Percentiles rank a stretch among this genome's conserved stretches.
These are phyloP conservation scores for Centrapalus pauciflorus DNA, from an alignment of 129 eudicot genomes.

Conservation along the genomic window DNA sequence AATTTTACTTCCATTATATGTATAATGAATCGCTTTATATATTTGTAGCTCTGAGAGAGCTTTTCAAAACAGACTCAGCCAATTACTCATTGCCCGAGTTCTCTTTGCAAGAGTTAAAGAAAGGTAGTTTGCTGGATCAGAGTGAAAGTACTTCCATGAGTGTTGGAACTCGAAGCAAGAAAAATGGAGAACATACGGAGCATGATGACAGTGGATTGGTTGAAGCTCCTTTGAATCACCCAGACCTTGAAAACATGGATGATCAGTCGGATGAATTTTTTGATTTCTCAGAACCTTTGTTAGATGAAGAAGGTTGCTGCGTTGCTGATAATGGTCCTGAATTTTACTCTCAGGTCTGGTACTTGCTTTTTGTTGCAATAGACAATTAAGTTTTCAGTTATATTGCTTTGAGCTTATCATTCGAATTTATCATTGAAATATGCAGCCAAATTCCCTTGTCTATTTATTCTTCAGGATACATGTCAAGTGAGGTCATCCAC, in stretches of 20 bases:
- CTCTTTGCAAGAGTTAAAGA: constrained; percentile 39
- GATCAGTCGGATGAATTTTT: constrained; percentile 56
- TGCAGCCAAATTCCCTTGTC: background rate
- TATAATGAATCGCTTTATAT: constrained; percentile 8
- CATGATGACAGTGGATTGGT: constrained; percentile 15
- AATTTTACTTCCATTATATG: background rate
- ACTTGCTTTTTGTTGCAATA: background rate
- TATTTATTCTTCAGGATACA: constrained; percentile 27
- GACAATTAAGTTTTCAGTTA: background rate
- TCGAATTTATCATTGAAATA: background rate
- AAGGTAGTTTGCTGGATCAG: constrained; percentile 16
- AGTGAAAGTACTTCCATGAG: constrained; percentile 8
- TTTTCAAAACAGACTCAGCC: constrained; percentile 45
- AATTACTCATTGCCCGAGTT: constrained; percentile 31
- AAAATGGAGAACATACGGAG: constrained; percentile 14
- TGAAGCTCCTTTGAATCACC: constrained; percentile 33
- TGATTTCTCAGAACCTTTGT: constrained; percentile 54
- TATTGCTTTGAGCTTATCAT: background rate
- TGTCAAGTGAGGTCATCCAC: constrained; percentile 24
- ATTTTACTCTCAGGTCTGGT: constrained; percentile 33
- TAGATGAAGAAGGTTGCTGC: constrained; percentile 43
- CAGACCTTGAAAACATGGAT: constrained; percentile 28
- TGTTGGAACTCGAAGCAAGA: constrained; percentile 27
- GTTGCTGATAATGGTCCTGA: constrained; percentile 28
- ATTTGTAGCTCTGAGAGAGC: constrained; percentile 61